Conservation (phyloP, 768 basidiomycete species). For the Trametopsis cervina region DNA sequence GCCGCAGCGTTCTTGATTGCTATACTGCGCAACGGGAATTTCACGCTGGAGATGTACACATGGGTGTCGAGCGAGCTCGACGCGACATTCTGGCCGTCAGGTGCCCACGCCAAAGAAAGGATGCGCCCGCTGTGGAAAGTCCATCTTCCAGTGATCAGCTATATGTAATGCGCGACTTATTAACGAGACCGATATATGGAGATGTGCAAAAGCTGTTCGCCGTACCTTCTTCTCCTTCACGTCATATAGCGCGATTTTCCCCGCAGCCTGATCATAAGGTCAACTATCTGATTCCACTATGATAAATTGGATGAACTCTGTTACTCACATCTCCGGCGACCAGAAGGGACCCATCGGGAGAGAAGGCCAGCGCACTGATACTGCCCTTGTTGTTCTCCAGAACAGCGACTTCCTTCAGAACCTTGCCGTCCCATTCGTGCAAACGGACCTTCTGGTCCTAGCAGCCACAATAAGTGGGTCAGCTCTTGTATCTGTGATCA, state of each 20-base stretch:
- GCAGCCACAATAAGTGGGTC: background rate
- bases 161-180: background rate
- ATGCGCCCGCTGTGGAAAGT: conserved; percentile 80
- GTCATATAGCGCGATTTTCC: conserved; percentile 76
- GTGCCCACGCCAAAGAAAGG: conserved; percentile 69
- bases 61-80: conserved; percentile 93
- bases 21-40: conserved; percentile 63
- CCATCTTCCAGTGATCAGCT: conserved; percentile 76
- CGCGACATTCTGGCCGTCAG: conserved; percentile 69
- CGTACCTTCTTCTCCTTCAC: conserved; percentile 56
- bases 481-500: too few species aligned
- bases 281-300: background rate
- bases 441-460: conserved; percentile 75
- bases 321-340: conserved; percentile 81
- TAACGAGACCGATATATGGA: background rate
- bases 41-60: conserved; percentile 81
- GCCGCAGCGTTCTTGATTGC: conserved; percentile 82
- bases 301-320: background rate
- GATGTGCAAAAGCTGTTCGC: background rate
- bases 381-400: conserved; percentile 65
- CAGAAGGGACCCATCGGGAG: conserved; percentile 65
- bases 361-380: conserved; percentile 72
- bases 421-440: conserved; percentile 63
- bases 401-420: conserved; percentile 46
- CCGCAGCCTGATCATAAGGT: conserved; percentile 55